Percentiles rank a stretch among this genome's conserved stretches.
Conservation (phyloP, 2,329 filamentous ascomycete genomes). For the Cladosporium sp. region DNA sequence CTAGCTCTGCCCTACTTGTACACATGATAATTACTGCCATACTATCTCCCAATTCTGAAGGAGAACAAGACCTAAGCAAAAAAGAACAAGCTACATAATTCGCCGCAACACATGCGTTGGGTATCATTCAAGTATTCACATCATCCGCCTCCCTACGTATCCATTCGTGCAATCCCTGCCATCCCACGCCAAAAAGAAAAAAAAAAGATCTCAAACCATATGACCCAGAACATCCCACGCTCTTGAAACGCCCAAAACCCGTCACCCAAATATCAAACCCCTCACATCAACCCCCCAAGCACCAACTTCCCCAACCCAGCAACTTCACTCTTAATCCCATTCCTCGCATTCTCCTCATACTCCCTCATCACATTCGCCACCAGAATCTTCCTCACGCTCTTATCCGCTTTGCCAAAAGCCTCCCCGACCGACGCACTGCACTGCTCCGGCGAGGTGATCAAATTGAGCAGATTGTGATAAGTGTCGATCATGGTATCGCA, state of each 20-base stretch:
- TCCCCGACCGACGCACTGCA: slow-evolving; percentile 70
- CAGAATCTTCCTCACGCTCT: slow-evolving; percentile 80
- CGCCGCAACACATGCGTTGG: slow-evolving; percentile 10
- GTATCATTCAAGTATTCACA: not conserved
- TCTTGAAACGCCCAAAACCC: not conserved
- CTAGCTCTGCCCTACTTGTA: too few species aligned
- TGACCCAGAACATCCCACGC: not conserved
- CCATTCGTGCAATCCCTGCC: not conserved
- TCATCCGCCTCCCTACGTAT: not conserved
- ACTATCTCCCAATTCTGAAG: too few species aligned
- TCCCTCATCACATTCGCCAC: slow-evolving; percentile 83
- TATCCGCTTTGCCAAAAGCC: slow-evolving; percentile 85
- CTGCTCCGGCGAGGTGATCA: slow-evolving; percentile 71
- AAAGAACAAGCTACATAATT: not conserved
- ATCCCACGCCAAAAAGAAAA: not conserved
- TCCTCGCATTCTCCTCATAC: slow-evolving; percentile 82
- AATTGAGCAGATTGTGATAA: slow-evolving; percentile 71
- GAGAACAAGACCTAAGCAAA: not conserved
- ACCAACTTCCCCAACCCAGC: slow-evolving; percentile 85
- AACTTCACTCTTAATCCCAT: slow-evolving; percentile 73
- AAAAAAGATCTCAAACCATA: too few species aligned
- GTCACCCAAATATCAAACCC: slow-evolving; percentile 12
- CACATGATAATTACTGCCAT: too few species aligned
- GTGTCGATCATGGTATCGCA: slow-evolving; percentile 94
- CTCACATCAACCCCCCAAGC: slow-evolving; percentile 73